These are phyloP conservation scores for Diplocarpon rosae DNA, from an alignment of 2,329 filamentous ascomycete genomes.

Conservation along the genomic window DNA sequence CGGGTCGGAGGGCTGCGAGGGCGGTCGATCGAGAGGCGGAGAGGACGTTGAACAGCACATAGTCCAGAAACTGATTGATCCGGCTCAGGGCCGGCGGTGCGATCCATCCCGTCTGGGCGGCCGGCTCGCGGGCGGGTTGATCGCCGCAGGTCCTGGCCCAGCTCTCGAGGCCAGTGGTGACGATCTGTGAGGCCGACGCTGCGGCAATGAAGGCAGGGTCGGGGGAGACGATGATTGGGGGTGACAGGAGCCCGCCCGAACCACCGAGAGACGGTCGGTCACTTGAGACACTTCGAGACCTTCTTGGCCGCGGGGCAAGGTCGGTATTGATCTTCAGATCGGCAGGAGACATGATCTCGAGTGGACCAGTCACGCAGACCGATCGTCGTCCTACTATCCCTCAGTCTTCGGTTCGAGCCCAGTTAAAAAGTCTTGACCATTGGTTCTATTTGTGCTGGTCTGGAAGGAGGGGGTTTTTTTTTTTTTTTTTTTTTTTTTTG, in stretches of 20 bases:
- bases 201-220: constrained; percentile 78
- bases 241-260: constrained; percentile 48
- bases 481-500: no score
- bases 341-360: constrained; percentile 15
- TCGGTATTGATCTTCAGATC: constrained; percentile 14
- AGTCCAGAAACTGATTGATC: constrained; percentile 87
- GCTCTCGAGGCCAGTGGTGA: constrained; percentile 77
- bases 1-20: constrained; percentile 63
- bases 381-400: not conserved
- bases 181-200: constrained; percentile 80
- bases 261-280: constrained; percentile 54
- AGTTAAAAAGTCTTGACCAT: no score
- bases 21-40: constrained; percentile 67
- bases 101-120: constrained; percentile 59
- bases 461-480: not conserved
- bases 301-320: constrained; percentile 8
- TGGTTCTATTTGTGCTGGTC: no score
- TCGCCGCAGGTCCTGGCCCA: constrained; percentile 60
- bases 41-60: constrained; percentile 86
- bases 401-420: not conserved
- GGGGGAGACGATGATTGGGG: constrained; percentile 60
- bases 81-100: constrained; percentile 62
- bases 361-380: not conserved
- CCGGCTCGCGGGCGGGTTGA: constrained; percentile 53
- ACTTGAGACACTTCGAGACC: constrained; percentile 54